Conservation (phyloP, 2,329 filamentous ascomycete species). For the Nigrograna mackinnonii region DNA sequence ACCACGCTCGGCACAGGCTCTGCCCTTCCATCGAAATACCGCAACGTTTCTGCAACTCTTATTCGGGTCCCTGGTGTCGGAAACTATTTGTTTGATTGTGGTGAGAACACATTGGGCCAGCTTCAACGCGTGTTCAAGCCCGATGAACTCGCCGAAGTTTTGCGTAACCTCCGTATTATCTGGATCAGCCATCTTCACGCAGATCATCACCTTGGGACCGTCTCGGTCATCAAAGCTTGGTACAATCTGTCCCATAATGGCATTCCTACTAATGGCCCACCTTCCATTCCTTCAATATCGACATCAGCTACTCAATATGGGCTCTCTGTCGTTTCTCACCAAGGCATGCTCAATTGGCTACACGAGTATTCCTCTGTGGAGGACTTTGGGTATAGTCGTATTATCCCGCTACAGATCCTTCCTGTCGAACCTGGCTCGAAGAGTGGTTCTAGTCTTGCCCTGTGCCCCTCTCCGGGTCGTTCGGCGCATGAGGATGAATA, state of each 20-base stretch:
- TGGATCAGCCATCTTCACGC: conserved; percentile 97
- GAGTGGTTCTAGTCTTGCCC: conserved; percentile 31
- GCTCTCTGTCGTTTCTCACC: conserved; percentile 65
- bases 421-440: conserved; percentile 21
- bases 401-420: conserved; percentile 54
- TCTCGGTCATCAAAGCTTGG: conserved; percentile 83
- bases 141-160: conserved; percentile 67
- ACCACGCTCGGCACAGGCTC: conserved; percentile 91
- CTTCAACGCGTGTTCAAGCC: conserved; percentile 72
- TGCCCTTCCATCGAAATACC: conserved; percentile 85
- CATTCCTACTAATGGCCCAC: conserved; percentile 27
- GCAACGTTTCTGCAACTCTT: conserved; percentile 90
- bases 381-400: conserved; percentile 70
- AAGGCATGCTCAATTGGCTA: conserved; percentile 75
- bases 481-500: conserved; percentile 5
- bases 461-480: conserved; percentile 16
- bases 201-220: conserved; percentile 89
- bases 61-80: conserved; percentile 82
- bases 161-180: conserved; percentile 78
- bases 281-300: conserved; percentile 37
- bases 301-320: conserved; percentile 24
- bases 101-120: conserved; percentile 90
- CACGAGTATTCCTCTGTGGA: conserved; percentile 79
- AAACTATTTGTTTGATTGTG: conserved; percentile 89
- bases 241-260: conserved; percentile 59